phyloP scores from a whole-genome alignment of 2,329 filamentous ascomycete genomes.

The Ophiostoma fasciatum region DNA sequence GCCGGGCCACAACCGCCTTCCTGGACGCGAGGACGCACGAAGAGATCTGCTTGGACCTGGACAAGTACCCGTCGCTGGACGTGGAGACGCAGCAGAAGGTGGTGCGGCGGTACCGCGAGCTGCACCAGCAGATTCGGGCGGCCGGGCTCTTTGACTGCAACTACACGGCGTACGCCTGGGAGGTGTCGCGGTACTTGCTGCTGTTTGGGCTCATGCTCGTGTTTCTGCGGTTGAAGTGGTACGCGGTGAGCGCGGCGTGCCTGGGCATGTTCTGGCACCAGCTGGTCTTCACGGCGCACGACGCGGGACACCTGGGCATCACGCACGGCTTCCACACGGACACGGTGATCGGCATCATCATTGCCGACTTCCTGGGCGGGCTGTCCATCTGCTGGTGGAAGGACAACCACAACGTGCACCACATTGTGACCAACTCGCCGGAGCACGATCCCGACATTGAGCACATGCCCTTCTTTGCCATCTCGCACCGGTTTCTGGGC shows the following conservation, averaged over 20 bases:
- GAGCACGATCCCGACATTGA: conserved; percentile 95
- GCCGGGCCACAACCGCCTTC: conserved; percentile 34
- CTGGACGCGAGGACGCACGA: conserved; percentile 60
- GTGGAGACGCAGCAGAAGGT: conserved; percentile 58
- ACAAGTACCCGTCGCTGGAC: conserved; percentile 71
- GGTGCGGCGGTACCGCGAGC: conserved; percentile 62
- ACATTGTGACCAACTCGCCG: conserved; percentile 87
- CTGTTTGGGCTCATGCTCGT: conserved; percentile 49
- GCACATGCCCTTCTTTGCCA: conserved; percentile 77
- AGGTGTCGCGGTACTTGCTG: conserved; percentile 55
- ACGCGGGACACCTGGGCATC: conserved; percentile 94
- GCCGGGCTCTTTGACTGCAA: conserved; percentile 75
- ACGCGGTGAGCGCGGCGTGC: conserved; percentile 53
- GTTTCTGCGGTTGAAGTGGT: conserved; percentile 50
- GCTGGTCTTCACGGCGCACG: conserved; percentile 83
- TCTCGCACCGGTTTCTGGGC: conserved; percentile 66
- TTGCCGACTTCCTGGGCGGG: conserved; percentile 80
- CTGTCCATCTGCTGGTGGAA: conserved; percentile 97
- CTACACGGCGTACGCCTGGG: conserved; percentile 64
- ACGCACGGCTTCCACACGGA: conserved; percentile 81
- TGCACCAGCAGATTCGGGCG: conserved; percentile 56
- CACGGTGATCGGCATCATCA: conserved; percentile 72
- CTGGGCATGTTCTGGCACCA: conserved; percentile 88
- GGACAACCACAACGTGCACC: conserved; percentile 86
- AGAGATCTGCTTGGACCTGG: conserved; percentile 59